Conservation (phyloP, 257 asterid species). For the Salvia miltiorrhiza region DNA sequence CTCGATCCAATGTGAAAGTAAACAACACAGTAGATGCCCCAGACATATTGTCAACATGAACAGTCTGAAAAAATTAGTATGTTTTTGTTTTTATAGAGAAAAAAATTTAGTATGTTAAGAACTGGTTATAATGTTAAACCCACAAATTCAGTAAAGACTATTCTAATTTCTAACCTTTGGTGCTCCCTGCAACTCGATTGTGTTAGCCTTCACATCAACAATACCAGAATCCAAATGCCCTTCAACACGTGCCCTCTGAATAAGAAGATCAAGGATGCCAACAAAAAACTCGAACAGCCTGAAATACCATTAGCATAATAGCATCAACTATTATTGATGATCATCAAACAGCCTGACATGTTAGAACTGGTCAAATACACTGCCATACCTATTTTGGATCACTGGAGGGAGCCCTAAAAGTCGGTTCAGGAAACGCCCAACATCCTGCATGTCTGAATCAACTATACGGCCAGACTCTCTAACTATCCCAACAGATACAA, state of each 20-base stretch:
- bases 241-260: conserved; percentile 78
- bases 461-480: conserved; percentile 87
- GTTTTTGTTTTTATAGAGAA: too few relatives aligned
- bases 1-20: conserved; percentile 87
- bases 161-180: conserved; percentile 78
- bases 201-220: conserved; percentile 83
- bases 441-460: conserved; percentile 96
- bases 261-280: conserved; percentile 70
- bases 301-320: conserved; percentile 40
- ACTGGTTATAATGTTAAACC: conserved; percentile 22
- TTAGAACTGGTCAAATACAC: conserved; percentile 23
- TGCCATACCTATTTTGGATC: conserved; percentile 78
- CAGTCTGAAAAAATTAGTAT: conserved; percentile 89
- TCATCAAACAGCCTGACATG: neutral
- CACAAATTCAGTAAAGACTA: conserved; percentile 24
- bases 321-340: conserved; percentile 26
- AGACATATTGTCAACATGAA: conserved; percentile 83
- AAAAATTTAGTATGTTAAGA: conserved; percentile 30
- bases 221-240: conserved; percentile 96
- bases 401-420: conserved; percentile 93
- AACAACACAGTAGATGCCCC: conserved; percentile 91
- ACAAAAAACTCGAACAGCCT: conserved; percentile 95
- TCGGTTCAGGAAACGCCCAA: conserved; percentile 93
- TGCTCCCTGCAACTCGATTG: conserved; percentile 59
- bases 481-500: conserved; percentile 87